Percentiles rank a stretch among this genome's conserved stretches.
phyloP scores from a whole-genome alignment of 331 rosid genomes.

The Quercus lobata region DNA sequence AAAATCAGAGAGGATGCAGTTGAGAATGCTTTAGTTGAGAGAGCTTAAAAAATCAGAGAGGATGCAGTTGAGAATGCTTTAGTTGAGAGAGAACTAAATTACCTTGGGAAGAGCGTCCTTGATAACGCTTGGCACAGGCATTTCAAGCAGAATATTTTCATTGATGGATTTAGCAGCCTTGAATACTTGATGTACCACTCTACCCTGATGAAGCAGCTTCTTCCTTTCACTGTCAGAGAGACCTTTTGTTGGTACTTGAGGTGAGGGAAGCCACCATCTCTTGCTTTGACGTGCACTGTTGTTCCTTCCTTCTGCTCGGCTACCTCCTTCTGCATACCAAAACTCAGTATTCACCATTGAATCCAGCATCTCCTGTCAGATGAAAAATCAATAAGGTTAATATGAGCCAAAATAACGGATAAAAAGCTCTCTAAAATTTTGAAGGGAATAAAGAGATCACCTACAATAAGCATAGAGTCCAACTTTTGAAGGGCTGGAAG shows the following conservation, averaged over 20 bases:
- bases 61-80: neutral
- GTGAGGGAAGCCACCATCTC: slow-evolving; percentile 93
- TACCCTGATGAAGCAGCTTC: slow-evolving; percentile 54
- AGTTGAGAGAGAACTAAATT: slow-evolving; percentile 6
- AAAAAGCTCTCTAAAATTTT: neutral
- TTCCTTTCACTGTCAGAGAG: slow-evolving; percentile 65
- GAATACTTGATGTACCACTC: slow-evolving; percentile 70
- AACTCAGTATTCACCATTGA: slow-evolving; percentile 84
- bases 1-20: neutral
- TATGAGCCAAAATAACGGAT: neutral
- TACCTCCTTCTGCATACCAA: slow-evolving; percentile 88
- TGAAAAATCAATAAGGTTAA: slow-evolving; percentile 3
- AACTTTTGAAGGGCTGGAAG: slow-evolving; percentile 94
- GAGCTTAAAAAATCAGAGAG: neutral
- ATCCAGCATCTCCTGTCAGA: slow-evolving; percentile 70
- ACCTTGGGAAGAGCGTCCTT: slow-evolving; percentile 78
- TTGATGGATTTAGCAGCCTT: slow-evolving; percentile 87
- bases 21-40: neutral
- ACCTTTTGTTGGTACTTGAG: slow-evolving; percentile 68
- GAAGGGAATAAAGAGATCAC: slow-evolving; percentile 34
- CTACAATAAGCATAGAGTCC: slow-evolving; percentile 90
- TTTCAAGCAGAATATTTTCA: slow-evolving; percentile 69
- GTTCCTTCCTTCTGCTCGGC: slow-evolving; percentile 67
- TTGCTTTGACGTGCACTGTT: slow-evolving; percentile 40
- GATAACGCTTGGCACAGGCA: slow-evolving; percentile 68